phyloP scores from a whole-genome alignment of 345 rosid genomes.

The Dimocarpus longan region DNA sequence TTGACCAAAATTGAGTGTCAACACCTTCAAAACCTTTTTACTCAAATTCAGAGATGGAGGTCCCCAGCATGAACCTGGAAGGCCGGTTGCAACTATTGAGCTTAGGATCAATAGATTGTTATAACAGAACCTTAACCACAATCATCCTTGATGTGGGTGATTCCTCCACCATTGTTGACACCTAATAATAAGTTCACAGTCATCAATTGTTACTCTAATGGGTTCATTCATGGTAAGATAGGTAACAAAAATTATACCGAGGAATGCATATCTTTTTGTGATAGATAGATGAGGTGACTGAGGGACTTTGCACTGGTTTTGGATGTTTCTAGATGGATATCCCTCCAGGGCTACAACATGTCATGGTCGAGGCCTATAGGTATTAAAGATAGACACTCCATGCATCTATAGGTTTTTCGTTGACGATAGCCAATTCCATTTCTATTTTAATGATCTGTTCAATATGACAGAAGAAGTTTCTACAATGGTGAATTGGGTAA shows the following conservation, averaged over 20 bases:
- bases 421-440: background rate
- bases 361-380: background rate
- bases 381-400: background rate
- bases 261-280: background rate
- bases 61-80: background rate
- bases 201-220: background rate
- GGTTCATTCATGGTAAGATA: background rate
- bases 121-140: no score
- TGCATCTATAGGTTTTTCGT: conserved; percentile 26
- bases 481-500: conserved; percentile 36
- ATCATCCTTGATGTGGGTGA: background rate
- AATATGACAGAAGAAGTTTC: conserved; percentile 7
- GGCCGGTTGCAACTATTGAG: background rate
- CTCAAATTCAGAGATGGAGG: background rate
- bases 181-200: background rate
- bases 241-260: background rate
- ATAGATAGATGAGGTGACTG: background rate
- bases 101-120: background rate
- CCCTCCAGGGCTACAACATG: background rate
- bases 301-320: background rate
- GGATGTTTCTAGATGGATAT: conserved; percentile 2
- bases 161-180: background rate
- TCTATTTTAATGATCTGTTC: background rate
- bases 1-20: no score
- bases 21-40: background rate